phyloP scores from a whole-genome alignment of 2,329 filamentous ascomycete species.

The Cladorrhinum sp. region DNA sequence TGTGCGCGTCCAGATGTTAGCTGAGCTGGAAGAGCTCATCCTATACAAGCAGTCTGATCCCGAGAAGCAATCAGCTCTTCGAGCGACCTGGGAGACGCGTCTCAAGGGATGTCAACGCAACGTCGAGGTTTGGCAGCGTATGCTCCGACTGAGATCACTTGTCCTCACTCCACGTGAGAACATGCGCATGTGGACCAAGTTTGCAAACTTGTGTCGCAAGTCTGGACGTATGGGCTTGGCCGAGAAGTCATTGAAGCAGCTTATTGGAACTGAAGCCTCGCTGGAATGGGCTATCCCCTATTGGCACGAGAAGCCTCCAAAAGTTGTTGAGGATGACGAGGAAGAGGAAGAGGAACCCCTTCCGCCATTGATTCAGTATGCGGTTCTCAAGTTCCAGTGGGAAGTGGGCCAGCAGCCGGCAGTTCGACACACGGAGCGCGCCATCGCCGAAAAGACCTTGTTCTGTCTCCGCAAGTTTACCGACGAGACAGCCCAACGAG shows the following conservation, averaged over 20 bases:
- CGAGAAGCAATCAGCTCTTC: conserved; percentile 86
- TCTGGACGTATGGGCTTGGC: conserved; percentile 91
- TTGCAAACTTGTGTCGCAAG: conserved; percentile 96
- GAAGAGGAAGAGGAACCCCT: conserved; percentile 42
- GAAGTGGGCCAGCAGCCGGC: conserved; percentile 66
- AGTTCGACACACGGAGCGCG: conserved; percentile 36
- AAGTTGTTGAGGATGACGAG: conserved; percentile 33
- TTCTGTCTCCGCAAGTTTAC: conserved; percentile 61
- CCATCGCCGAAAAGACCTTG: conserved; percentile 53
- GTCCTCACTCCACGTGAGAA: conserved; percentile 92
- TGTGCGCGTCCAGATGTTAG: conserved; percentile 97
- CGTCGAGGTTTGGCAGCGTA: conserved; percentile 96
- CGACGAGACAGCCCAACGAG: conserved; percentile 53
- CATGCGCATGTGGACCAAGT: conserved; percentile 99
- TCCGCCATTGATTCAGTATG: conserved; percentile 83
- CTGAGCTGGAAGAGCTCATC: conserved; percentile 96
- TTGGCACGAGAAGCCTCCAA: conserved; percentile 45
- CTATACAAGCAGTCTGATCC: conserved; percentile 92
- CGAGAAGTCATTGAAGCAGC: conserved; percentile 87
- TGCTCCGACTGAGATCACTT: conserved; percentile 89
- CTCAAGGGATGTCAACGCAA: conserved; percentile 94
- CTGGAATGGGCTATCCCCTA: conserved; percentile 60
- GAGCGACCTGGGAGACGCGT: conserved; percentile 91
- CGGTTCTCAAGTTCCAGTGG: conserved; percentile 97
- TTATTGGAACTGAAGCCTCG: conserved; percentile 70